Evolutionary conservation across 2,329 filamentous ascomycete species (phyloP).

Genomic region (Xylaria digitata): DNA sequence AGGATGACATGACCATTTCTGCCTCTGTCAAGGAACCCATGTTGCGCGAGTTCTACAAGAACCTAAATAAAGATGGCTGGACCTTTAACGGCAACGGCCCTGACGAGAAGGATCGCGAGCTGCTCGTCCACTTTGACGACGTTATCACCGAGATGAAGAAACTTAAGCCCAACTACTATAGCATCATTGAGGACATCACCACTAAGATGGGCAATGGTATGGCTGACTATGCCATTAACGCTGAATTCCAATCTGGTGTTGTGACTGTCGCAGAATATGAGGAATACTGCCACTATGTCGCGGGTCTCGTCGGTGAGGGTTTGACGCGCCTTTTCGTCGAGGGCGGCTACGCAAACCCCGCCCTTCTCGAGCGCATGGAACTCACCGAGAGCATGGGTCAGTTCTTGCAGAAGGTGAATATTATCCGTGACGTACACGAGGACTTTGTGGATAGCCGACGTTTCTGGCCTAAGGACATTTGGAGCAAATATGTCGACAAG

Average conservation of each 20-base stretch:
- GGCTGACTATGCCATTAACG: conserved; percentile 92
- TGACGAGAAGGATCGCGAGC: conserved; percentile 92
- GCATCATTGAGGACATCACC: conserved; percentile 92
- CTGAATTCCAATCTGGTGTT: conserved; percentile 82
- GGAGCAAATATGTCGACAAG: conserved; percentile 91
- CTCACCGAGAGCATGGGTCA: conserved; percentile 97
- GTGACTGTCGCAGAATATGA: conserved; percentile 90
- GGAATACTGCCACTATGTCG: conserved; percentile 97
- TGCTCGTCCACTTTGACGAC: conserved; percentile 91
- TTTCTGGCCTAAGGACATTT: conserved; percentile 97
- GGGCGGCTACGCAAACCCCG: conserved; percentile 86
- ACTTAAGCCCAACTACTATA: conserved; percentile 84
- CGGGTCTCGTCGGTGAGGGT: conserved; percentile 97
- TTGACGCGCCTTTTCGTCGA: conserved; percentile 90
- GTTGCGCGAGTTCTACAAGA: conserved; percentile 82
- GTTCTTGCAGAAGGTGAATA: conserved; percentile 98
- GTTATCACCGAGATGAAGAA: conserved; percentile 88
- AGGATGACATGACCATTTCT: conserved; percentile 96
- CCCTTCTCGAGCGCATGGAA: conserved; percentile 79
- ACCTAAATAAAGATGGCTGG: conserved; percentile 88
- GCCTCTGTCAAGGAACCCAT: conserved; percentile 85
- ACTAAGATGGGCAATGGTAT: conserved; percentile 97
- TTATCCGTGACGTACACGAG: conserved; percentile 94
- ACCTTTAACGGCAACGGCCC: conserved; percentile 86
- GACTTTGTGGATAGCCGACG: conserved; percentile 87